A percentile compares a stretch with the other conserved stretches of the same genome.
phyloP scores from a whole-genome alignment of 2,329 filamentous ascomycete genomes.

The Simplicillium sp. region DNA sequence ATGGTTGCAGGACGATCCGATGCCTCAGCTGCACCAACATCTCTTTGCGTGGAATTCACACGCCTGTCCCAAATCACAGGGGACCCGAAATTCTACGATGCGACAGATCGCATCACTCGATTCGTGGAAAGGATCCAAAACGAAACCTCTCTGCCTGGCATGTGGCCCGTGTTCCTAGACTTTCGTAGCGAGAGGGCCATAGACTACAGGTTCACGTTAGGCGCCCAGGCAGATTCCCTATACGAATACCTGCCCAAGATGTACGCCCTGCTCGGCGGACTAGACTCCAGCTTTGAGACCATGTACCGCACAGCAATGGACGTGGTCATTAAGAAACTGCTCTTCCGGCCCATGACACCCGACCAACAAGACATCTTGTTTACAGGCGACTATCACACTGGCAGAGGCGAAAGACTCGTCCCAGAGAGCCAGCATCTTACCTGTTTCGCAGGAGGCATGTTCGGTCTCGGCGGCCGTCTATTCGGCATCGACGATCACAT shows the following conservation, averaged over 20 bases:
- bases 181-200: conserved; percentile 15
- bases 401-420: conserved; percentile 15
- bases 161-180: conserved; percentile 53
- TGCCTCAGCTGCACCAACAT: conserved; percentile 34
- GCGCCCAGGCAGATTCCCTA: conserved; percentile 44
- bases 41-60: conserved; percentile 52
- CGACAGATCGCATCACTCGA: conserved; percentile 45
- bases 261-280: conserved; percentile 55
- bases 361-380: conserved; percentile 50
- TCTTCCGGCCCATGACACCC: conserved; percentile 58
- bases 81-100: conserved; percentile 51
- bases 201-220: conserved; percentile 30
- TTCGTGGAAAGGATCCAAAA: conserved; percentile 42
- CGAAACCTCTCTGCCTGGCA: conserved; percentile 44
- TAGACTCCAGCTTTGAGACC: conserved; percentile 23
- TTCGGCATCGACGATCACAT: conserved; percentile 42
- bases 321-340: conserved; percentile 47
- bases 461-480: conserved; percentile 50
- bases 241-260: conserved; percentile 61
- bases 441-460: conserved; percentile 58
- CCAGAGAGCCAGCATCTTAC: conserved; percentile 43
- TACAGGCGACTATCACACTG: conserved; percentile 22
- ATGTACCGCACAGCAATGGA: conserved; percentile 39
- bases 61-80: conserved; percentile 52
- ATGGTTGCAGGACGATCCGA: conserved; percentile 19